phyloP scores from a whole-genome alignment of 2,329 filamentous ascomycete species.

The Acrocalymma vagum region DNA sequence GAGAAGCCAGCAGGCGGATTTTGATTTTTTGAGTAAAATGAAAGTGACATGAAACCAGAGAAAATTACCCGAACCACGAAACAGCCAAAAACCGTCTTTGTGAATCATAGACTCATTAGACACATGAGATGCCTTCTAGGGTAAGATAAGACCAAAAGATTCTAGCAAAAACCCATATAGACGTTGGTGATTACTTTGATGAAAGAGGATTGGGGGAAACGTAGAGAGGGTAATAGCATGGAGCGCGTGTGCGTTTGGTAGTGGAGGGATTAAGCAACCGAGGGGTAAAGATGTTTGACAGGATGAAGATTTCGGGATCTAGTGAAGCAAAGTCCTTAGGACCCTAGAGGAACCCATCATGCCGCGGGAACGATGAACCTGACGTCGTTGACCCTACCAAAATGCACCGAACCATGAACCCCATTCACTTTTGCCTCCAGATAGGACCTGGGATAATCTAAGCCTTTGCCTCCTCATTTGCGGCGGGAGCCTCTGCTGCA shows the following conservation, averaged over 20 bases:
- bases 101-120: constrained; percentile 30
- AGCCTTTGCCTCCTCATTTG: constrained; percentile 72
- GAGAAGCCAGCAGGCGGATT: too few species aligned
- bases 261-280: constrained; percentile 1
- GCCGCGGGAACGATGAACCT: constrained; percentile 38
- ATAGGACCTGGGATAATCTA: constrained; percentile 33
- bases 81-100: constrained; percentile 7
- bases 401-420: constrained; percentile 42
- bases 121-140: constrained; percentile 22
- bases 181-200: constrained; percentile 8
- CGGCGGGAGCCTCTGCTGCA: constrained; percentile 50
- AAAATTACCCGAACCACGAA: too few species aligned
- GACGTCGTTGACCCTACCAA: constrained; percentile 41
- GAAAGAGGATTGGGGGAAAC: constrained; percentile 11
- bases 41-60: too few species aligned
- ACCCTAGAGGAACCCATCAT: constrained; percentile 42
- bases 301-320: constrained; percentile 49
- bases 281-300: constrained; percentile 33
- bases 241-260: not conserved
- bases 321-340: constrained; percentile 44
- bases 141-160: constrained; percentile 22
- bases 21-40: too few species aligned
- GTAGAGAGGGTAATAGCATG: constrained; percentile 18
- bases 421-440: constrained; percentile 42
- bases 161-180: constrained; percentile 17